Conservation (phyloP, 2,329 filamentous ascomycete genomes). For the Fusarium sp. region DNA sequence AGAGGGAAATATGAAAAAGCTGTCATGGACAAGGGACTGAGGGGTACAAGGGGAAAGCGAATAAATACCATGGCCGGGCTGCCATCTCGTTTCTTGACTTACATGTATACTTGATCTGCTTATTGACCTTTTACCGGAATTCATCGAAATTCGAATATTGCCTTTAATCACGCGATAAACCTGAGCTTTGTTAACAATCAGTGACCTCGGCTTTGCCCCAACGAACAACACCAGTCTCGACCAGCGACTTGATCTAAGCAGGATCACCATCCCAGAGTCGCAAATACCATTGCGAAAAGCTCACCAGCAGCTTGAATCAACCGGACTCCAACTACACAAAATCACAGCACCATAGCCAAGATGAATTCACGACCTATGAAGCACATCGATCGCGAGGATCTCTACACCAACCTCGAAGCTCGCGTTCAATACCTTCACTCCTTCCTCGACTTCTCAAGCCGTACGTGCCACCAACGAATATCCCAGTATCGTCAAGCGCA, state of each 20-base stretch:
- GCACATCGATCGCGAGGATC: slow-evolving; percentile 75
- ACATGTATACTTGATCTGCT: slow-evolving; percentile 21
- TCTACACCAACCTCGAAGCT: slow-evolving; percentile 77
- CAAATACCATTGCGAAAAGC: neutral
- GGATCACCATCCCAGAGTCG: neutral
- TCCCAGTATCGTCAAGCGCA: neutral
- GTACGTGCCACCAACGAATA: slow-evolving; percentile 57
- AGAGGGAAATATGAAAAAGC: slow-evolving; percentile 6
- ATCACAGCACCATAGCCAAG: slow-evolving; percentile 17
- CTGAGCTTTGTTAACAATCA: slow-evolving; percentile 1
- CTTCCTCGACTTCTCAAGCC: slow-evolving; percentile 78
- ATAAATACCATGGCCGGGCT: slow-evolving; percentile 41
- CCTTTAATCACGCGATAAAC: neutral
- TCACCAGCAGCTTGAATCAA: neutral
- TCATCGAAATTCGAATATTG: neutral
- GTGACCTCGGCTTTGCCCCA: neutral
- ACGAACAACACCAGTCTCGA: neutral
- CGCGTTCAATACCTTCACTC: slow-evolving; percentile 78
- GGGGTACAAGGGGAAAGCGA: slow-evolving; percentile 19
- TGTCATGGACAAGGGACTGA: slow-evolving; percentile 26
- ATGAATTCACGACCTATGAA: slow-evolving; percentile 55
- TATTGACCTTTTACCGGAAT: neutral
- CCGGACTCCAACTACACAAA: neutral
- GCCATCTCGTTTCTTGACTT: slow-evolving; percentile 6
- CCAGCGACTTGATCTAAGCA: neutral